Evolutionary conservation across 2,329 filamentous ascomycete genomes (phyloP).

Genomic region (Chaetothyriales sp.): DNA sequence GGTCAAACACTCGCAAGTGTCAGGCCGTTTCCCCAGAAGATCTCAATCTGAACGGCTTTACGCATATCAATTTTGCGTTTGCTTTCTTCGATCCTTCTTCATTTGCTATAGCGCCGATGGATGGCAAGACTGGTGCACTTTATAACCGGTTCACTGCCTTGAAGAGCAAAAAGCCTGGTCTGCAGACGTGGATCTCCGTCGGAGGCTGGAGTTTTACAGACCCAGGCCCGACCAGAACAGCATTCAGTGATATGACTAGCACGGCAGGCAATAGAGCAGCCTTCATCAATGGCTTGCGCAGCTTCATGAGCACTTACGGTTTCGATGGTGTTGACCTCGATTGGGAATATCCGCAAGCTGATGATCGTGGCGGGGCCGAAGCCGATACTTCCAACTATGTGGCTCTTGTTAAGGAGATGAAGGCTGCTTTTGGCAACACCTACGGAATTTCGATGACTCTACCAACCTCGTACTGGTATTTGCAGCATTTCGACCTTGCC

Average conservation of each 20-base stretch:
- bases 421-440: neutral
- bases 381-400: slow-evolving; percentile 41
- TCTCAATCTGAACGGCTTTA: neutral
- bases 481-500: slow-evolving; percentile 8
- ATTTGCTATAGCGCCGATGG: neutral
- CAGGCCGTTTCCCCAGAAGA: neutral
- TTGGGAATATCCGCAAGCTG: slow-evolving; percentile 42
- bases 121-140: neutral
- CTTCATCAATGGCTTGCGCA: neutral
- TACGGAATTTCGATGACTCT: neutral
- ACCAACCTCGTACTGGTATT: neutral
- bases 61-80: neutral
- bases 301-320: neutral
- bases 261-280: too few species aligned
- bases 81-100: neutral
- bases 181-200: neutral
- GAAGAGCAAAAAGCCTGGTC: neutral
- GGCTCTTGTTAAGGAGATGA: neutral
- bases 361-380: slow-evolving; percentile 43
- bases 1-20: neutral
- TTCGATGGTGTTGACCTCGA: slow-evolving; percentile 53
- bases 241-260: neutral
- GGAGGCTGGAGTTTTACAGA: neutral
- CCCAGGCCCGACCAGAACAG: too few species aligned
- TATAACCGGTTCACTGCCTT: neutral